Base-by-base conservation (phyloP, 129 eudicot species). In the Escallonia herrerae region DNA sequence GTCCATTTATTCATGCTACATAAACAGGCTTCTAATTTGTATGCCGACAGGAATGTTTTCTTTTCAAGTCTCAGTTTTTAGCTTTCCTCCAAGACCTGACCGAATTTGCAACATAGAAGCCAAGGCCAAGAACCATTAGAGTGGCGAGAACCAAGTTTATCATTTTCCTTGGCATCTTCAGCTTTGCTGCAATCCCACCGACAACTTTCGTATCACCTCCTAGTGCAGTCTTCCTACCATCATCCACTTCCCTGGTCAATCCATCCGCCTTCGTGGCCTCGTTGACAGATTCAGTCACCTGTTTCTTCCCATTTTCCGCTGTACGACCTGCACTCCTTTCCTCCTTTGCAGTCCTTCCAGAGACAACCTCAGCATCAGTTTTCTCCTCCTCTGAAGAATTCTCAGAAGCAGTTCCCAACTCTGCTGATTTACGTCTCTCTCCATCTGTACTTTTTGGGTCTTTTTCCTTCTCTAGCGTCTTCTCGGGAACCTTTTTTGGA, bases 81-180 rank as follows among this genome's bases (percentile, higher is more conserved):
- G 48, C 39, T 55, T 46, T 64, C 37, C 9, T 47, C 67, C 80
- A 72, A 44, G 64, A 80, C 67, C 64, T 80, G 55, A 69, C 57
- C 49, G 74, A 66, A 46, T 59, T 55, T 7, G 77, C 63, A 45
- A 83, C 56, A 58, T 75, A 83, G 4, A 87, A 44, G 43, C 84
- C 87, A 54, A 87, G 56, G 52, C 55, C 81, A 46, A 87, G 66
- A 52, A 67, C 95, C 10, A 78, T 5, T 8, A 78, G 60, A 61
- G 73, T 62, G 61, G 73, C 58, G 67, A 76, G 60, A 39, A 76
- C 56, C 63, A 68, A 7, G 40, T 57, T 72, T 70, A 83, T 69
- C 73, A 50, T 65, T 71, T 72, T 66, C 61, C 73, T 72, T 6
- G 70, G 71, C 50, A 60, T 77, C 79, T 82, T 85, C 79, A 85